Evolutionary conservation across 371 early-diverging fungal species (phyloP), one percentile per base, ranked within the genome.

Genomic region (Mucor irregularis): DNA sequence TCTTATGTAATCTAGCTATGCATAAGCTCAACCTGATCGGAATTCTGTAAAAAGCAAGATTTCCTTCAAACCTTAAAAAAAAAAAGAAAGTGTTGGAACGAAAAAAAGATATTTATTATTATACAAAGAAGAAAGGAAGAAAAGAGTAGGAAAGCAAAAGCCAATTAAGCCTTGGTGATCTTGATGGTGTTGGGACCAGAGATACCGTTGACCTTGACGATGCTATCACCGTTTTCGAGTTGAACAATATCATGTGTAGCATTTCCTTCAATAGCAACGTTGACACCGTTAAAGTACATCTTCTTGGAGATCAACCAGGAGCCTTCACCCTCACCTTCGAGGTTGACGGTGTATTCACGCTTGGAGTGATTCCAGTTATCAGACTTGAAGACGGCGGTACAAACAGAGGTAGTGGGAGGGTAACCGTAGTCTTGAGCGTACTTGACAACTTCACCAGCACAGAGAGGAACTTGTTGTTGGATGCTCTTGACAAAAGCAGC

Each of bases 391-490:
- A 16, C 22, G 8, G 56, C 68, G n/a, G 64, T 49, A 34, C 53
- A 44, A 1, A 25, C 39, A 6, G n/a, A 1, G 10, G 49, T 29
- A n/a, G 52, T 39, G 13, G 79, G 76, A 4, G 76, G 67, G 47
- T 58, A 75, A 1, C 76, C 76, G 22, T 70, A 39, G 6, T 58
- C 59, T 4, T 61, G n/a, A 37, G 64, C 38, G 47, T 79, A 79
- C 2, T 72, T 62, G 4, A 58, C 70, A 1, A 79, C 74, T 34
- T 61, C 57, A 10, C 74, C 71, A 35, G 76, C 74, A 45, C 79
- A 79, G 45, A 74, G 58, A 22, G 79, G 76, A 3, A 73, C 71
- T 31, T 75, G 79, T n/a, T 64, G 65, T 10, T 71, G 65, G 3
- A 76, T 53, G 43, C 30, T 51, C 61, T 71, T 74, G 4, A 74